Percentiles rank a stretch among this genome's conserved stretches.
These are phyloP conservation scores for Penicillium sp. DNA, from an alignment of 2,329 filamentous ascomycete species.

Conservation along the genomic window DNA sequence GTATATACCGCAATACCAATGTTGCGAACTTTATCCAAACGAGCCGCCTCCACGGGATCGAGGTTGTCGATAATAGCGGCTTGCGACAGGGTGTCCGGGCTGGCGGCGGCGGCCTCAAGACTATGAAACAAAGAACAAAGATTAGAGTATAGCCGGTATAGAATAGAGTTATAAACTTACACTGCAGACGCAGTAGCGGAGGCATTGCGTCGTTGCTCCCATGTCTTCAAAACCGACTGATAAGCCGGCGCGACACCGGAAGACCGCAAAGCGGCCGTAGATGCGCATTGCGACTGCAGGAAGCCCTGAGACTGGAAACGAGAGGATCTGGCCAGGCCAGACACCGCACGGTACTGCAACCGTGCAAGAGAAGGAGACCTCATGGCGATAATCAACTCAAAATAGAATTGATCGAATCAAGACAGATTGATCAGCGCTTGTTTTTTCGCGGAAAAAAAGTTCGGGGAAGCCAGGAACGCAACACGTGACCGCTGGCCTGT, in stretches of 20 bases:
- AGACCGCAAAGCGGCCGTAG: constrained; percentile 37
- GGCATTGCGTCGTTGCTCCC: constrained; percentile 45
- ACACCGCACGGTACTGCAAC: constrained; percentile 40
- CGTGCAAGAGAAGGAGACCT: constrained; percentile 44
- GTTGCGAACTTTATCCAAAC: constrained; percentile 82
- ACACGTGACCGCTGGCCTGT: constrained; percentile 32
- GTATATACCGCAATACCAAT: constrained; percentile 88
- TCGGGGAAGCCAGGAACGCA: constrained; percentile 38
- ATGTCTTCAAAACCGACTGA: constrained; percentile 41
- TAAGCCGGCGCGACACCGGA: constrained; percentile 33
- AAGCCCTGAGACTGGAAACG: constrained; percentile 38
- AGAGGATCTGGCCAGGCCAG: constrained; percentile 36
- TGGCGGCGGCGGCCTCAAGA: constrained; percentile 58
- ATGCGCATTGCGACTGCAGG: constrained; percentile 42
- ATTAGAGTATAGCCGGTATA: constrained; percentile 2
- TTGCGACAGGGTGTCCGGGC: constrained; percentile 59
- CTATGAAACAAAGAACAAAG: constrained; percentile 29
- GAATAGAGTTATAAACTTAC: constrained; percentile 29
- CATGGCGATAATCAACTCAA: constrained; percentile 36
- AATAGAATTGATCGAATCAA: constrained; percentile 28
- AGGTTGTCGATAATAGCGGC: constrained; percentile 76
- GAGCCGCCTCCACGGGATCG: constrained; percentile 72
- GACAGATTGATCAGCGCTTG: constrained; percentile 26
- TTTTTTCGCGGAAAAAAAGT: constrained; percentile 33
- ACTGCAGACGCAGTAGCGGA: constrained; percentile 47